Evolutionary conservation across 257 asterid genomes (phyloP).

Genomic region (Ocimum tenuiflorum): DNA sequence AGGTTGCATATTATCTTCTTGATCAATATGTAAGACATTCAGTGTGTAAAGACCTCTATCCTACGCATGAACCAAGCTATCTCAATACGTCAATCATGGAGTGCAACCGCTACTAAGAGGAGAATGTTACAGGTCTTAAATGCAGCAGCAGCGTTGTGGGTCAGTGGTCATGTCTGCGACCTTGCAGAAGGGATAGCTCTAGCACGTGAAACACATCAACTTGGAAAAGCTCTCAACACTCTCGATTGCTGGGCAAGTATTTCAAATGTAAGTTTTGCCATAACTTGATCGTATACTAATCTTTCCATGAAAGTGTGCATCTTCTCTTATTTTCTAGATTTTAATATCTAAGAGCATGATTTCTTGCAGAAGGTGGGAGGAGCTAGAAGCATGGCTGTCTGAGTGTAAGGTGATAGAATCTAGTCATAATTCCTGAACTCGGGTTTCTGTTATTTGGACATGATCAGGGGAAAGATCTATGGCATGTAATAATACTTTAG

Average conservation of each 20-base stretch:
- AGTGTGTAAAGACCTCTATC: no score
- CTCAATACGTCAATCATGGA: not conserved
- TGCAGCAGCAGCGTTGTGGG: slow-evolving; percentile 47
- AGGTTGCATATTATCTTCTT: not conserved
- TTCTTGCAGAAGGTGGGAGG: slow-evolving; percentile 21
- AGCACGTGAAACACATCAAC: slow-evolving; percentile 40
- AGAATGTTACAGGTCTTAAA: slow-evolving; percentile 35
- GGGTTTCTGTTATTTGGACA: not conserved
- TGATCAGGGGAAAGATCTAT: not conserved
- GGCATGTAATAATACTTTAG: not conserved
- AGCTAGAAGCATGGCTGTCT: slow-evolving; percentile 12
- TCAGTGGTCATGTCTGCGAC: slow-evolving; percentile 31
- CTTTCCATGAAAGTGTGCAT: not conserved
- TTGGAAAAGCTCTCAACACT: slow-evolving; percentile 41
- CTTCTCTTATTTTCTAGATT: not conserved
- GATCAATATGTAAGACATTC: not conserved
- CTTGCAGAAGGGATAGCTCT: slow-evolving; percentile 40
- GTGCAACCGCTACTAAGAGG: not conserved
- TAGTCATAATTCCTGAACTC: not conserved
- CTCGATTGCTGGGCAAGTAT: slow-evolving; percentile 36
- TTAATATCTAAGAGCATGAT: not conserved
- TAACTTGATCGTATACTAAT: not conserved
- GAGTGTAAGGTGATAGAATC: not conserved
- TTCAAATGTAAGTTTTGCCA: slow-evolving; percentile 28
- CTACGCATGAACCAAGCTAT: not conserved